A percentile compares a stretch with the other conserved stretches of the same genome.
Evolutionary conservation across 2,329 filamentous ascomycete species (phyloP).

Genomic region (Botrytis hyacinthi): DNA sequence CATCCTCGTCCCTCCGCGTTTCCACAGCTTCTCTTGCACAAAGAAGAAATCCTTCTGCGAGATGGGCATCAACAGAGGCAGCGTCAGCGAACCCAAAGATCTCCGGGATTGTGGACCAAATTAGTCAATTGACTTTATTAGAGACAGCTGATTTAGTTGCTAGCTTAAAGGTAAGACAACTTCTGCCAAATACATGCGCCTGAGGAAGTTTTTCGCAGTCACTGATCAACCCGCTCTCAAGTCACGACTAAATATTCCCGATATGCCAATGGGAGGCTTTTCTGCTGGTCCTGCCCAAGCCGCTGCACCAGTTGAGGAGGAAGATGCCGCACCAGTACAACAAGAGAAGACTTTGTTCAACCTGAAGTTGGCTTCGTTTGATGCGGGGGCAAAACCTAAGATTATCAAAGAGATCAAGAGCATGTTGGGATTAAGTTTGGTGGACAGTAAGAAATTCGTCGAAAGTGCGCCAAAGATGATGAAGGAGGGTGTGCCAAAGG

Average conservation of each 20-base stretch:
- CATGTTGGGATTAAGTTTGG: conserved; percentile 89
- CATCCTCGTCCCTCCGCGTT: conserved; percentile 47
- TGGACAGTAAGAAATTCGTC: conserved; percentile 99
- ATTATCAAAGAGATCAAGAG: conserved; percentile 99
- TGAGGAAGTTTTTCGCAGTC: neutral
- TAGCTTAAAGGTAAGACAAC: conserved; percentile 75
- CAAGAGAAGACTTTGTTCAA: conserved; percentile 98
- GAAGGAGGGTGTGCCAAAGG: conserved; percentile 99
- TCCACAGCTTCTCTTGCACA: conserved; percentile 48
- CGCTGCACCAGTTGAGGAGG: conserved; percentile 69
- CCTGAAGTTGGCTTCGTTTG: conserved; percentile 88
- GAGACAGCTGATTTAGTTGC: conserved; percentile 97
- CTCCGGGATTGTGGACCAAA: conserved; percentile 91
- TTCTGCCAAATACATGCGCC: neutral
- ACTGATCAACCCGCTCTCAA: conserved; percentile 43
- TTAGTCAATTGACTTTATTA: conserved; percentile 94
- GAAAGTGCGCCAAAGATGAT: conserved; percentile 96
- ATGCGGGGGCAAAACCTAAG: conserved; percentile 90
- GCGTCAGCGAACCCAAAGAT: conserved; percentile 82
- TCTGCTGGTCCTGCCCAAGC: conserved; percentile 60
- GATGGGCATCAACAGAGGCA: conserved; percentile 86
- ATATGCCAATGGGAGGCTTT: conserved; percentile 92
- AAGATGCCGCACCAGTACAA: conserved; percentile 82
- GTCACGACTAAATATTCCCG: conserved; percentile 95
- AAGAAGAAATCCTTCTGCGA: conserved; percentile 49